Evolutionary conservation across 140 eudicot species (phyloP), one percentile per base, ranked within the genome.

Genomic region (Anethum foeniculum): DNA sequence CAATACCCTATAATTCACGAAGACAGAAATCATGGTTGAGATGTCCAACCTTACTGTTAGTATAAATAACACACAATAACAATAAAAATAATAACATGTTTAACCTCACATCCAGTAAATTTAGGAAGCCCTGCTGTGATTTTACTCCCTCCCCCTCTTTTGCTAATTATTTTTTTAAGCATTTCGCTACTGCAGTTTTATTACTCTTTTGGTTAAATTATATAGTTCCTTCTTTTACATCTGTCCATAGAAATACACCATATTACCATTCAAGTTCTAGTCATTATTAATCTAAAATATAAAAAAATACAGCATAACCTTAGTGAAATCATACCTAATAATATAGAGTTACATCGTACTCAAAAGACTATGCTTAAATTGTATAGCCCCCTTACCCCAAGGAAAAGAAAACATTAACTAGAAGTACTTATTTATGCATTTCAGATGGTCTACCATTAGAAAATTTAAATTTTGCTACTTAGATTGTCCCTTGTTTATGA

Each of bases 1-100:
- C 93, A 88, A 89, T 83, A 25, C 99, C 99, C 99, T 95, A 91
- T 75, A 81, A 83, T 79, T 77, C 84, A 82, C 79, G 64, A 85
- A 84, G 83, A 54, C 71, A 71, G 64, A 72, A 65, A 84, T 10
- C 28, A 79, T 48, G 44, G 54, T 81, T 78, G 34, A 81, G 58
- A 73, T 82, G 77, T 65, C 56, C 13, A 74, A 23, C 7, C 15
- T 60, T 8, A 25, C 11, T 62, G 34, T 62, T 62, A 62, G 15
- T 2, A 25, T 10, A n/a, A 3, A 62, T 62, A 62, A 62, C 13
- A n/a, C 13, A 58, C 67, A 56, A 56, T 56, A 16, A 51, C 21
- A 49, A 49, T 34, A 52, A 47, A 12, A 41, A 9, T 9, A 41
- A 15, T 71, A 39, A 15, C 21, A 69, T 3, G 76, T 36, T 71